Evolutionary conservation across 1,284 basidiomycete genomes (phyloP).

Genomic region (Austroboletus novae-zelandiae): DNA sequence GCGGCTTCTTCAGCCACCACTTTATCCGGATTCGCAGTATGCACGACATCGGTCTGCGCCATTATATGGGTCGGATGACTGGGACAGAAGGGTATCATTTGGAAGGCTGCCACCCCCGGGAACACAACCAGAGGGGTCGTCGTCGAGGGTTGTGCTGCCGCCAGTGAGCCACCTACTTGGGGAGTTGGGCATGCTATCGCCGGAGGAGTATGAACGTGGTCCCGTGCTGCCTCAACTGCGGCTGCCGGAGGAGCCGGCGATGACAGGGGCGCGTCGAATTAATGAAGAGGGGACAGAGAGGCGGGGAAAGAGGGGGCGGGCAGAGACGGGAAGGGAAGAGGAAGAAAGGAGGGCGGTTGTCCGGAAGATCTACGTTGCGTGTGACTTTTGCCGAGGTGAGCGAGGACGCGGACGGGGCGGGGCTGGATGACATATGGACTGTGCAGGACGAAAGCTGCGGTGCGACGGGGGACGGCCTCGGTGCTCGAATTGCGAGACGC

Average conservation of each 20-base stretch:
- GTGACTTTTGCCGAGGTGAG: constrained; percentile 72
- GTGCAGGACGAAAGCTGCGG: constrained; percentile 63
- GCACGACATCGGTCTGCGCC: constrained; percentile 29
- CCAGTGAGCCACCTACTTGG: constrained; percentile 28
- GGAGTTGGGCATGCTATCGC: constrained; percentile 22
- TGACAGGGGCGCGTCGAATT: constrained; percentile 3
- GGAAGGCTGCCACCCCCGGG: constrained; percentile 14
- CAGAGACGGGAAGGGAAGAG: constrained; percentile 12
- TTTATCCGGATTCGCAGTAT: constrained; percentile 17
- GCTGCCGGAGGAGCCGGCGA: constrained; percentile 22
- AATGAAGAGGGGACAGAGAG: constrained; percentile 15
- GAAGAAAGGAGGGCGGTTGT: constrained; percentile 23
- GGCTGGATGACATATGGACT: constrained; percentile 10
- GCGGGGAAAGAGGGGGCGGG: constrained; percentile 20
- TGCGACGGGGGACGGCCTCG: constrained; percentile 63
- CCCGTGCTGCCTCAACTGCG: constrained; percentile 32
- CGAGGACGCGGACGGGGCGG: background rate
- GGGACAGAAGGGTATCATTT: constrained; percentile 25
- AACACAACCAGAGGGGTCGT: constrained; percentile 14
- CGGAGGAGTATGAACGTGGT: constrained; percentile 17
- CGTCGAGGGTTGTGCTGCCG: constrained; percentile 28
- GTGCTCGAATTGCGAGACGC: constrained; percentile 57
- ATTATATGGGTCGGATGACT: constrained; percentile 24
- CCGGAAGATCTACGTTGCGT: constrained; percentile 46
- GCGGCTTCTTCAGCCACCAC: constrained; percentile 17